A percentile compares a stretch with the other conserved stretches of the same genome.
Conservation (phyloP, 2,329 filamentous ascomycete species). For the Domatiomyces globalis region DNA sequence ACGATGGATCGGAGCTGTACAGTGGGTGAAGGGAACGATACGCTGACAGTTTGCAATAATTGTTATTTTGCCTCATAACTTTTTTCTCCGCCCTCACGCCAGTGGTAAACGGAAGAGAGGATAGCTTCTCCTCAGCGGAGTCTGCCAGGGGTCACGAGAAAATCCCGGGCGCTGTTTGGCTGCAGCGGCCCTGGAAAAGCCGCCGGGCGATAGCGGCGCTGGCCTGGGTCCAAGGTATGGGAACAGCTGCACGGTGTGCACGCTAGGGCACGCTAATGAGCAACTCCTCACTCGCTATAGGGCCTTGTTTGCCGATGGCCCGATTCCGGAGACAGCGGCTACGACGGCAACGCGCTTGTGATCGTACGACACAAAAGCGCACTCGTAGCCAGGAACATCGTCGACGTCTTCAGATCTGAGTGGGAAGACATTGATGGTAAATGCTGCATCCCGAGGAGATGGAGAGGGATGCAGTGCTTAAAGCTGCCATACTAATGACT, state of each 20-base stretch:
- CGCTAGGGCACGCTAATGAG: not conserved
- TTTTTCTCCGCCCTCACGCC: not conserved
- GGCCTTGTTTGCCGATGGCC: not conserved
- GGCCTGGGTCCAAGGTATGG: not conserved
- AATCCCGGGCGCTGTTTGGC: not conserved
- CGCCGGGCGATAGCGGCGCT: not conserved
- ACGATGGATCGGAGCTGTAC: too few species aligned
- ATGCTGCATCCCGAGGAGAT: too few species aligned
- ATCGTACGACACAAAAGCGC: too few species aligned
- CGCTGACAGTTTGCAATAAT: not conserved
- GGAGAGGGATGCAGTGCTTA: too few species aligned
- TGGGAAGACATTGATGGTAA: too few species aligned
- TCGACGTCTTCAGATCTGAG: not conserved
- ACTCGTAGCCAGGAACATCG: not conserved
- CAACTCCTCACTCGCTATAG: not conserved
- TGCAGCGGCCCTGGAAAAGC: not conserved
- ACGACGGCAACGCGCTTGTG: too few species aligned
- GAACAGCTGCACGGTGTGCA: not conserved
- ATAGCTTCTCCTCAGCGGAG: not conserved
- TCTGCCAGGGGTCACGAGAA: not conserved
- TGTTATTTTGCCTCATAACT: not conserved
- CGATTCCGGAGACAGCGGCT: not conserved
- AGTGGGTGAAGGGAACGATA: constrained; percentile 1
- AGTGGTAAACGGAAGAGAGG: not conserved
- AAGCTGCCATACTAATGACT: too few species aligned